Evolutionary conservation across 2,329 filamentous ascomycete genomes (phyloP).

Genomic region (Neofusicoccum kwambonambiense): DNA sequence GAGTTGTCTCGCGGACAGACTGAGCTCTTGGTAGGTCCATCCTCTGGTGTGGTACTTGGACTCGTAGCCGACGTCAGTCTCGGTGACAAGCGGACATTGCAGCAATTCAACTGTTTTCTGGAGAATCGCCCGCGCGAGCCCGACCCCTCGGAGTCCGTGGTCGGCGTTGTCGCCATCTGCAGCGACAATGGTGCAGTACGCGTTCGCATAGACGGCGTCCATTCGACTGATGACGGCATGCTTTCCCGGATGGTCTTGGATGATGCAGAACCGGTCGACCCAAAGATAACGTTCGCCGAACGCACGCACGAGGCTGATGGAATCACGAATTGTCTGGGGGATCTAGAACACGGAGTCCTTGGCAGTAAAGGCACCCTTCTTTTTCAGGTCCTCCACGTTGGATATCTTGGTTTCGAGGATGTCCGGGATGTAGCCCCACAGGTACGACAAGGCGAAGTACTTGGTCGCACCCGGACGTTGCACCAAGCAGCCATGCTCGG

Average conservation of each 20-base stretch:
- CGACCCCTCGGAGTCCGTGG: not conserved
- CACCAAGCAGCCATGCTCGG: not conserved
- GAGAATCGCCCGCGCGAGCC: not conserved
- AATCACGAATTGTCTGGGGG: not conserved
- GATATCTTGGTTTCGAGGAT: not conserved
- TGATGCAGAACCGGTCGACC: slow-evolving; percentile 18
- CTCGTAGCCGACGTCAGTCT: no score
- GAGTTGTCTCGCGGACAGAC: not conserved
- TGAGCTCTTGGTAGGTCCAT: not conserved
- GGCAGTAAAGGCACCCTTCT: not conserved
- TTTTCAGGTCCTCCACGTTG: not conserved
- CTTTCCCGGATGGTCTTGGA: slow-evolving; percentile 8
- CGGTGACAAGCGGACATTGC: no score
- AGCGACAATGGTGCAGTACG: slow-evolving; percentile 5
- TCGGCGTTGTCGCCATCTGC: not conserved
- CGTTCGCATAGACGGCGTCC: slow-evolving; percentile 7
- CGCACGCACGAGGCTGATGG: not conserved
- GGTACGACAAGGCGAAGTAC: not conserved
- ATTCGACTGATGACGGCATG: slow-evolving; percentile 2
- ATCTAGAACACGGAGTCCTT: not conserved
- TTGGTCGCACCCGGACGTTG: not conserved
- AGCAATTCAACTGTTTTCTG: not conserved
- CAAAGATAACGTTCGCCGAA: slow-evolving; percentile 8
- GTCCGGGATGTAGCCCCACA: not conserved
- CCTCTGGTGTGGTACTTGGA: not conserved